Conservation (phyloP, 164 flowering plant genomes). For the Warburgia ugandensis region DNA sequence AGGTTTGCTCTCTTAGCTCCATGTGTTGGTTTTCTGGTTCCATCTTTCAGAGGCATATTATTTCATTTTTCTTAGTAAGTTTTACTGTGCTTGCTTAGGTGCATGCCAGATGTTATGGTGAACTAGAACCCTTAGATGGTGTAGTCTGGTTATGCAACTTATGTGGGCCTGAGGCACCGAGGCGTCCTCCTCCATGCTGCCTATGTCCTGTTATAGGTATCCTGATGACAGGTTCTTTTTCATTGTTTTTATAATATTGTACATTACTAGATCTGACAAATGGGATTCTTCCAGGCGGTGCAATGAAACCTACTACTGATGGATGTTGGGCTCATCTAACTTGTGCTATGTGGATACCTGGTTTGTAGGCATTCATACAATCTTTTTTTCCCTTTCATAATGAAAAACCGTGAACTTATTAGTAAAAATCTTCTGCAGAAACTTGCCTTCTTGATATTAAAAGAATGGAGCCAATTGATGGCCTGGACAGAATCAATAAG, state of each 20-base stretch:
- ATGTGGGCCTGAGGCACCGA: slow-evolving; percentile 80
- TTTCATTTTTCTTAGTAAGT: no score
- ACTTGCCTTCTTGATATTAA: slow-evolving; percentile 88
- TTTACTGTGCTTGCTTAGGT: slow-evolving; percentile 52
- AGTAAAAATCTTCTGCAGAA: slow-evolving; percentile 52
- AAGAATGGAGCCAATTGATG: slow-evolving; percentile 98
- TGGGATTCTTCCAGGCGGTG: slow-evolving; percentile 61
- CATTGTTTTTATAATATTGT: slow-evolving; percentile 2
- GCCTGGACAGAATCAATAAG: slow-evolving; percentile 72
- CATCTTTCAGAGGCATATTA: no score
- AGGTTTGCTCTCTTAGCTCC: no score
- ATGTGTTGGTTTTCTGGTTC: no score
- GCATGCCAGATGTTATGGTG: slow-evolving; percentile 98
- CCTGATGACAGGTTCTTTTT: no score
- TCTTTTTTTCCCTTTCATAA: no score
- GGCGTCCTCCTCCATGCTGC: slow-evolving; percentile 70
- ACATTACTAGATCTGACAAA: slow-evolving; percentile 2
- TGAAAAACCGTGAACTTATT: no score
- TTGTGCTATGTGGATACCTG: slow-evolving; percentile 99
- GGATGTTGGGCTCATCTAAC: slow-evolving; percentile 99
- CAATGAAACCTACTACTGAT: slow-evolving; percentile 97
- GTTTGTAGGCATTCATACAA: no score
- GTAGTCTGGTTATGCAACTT: slow-evolving; percentile 89
- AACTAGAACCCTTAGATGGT: slow-evolving; percentile 78
- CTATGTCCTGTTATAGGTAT: slow-evolving; percentile 94